Conservation (phyloP, 2,329 filamentous ascomycete species). For the Phialophora chinensis region DNA sequence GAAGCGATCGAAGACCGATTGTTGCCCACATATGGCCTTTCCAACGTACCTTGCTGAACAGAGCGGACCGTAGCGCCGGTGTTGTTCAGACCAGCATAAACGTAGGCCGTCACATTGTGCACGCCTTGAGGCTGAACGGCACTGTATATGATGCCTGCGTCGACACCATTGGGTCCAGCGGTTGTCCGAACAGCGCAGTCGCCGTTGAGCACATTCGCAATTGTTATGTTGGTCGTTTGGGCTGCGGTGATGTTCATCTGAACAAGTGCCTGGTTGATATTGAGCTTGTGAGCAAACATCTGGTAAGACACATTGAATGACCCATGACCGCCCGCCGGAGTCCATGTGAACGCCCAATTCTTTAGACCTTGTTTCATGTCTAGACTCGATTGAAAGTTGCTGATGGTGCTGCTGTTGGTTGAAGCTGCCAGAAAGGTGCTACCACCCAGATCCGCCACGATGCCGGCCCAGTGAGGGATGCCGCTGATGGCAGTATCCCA, state of each 20-base stretch:
- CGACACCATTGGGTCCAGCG: conserved; percentile 62
- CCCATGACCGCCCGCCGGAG: conserved; percentile 54
- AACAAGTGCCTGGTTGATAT: conserved; percentile 67
- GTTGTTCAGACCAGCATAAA: conserved; percentile 54
- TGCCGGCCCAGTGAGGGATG: conserved; percentile 70
- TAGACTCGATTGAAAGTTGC: conserved; percentile 65
- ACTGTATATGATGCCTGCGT: conserved; percentile 65
- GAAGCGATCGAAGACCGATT: conserved; percentile 72
- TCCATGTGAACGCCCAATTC: conserved; percentile 71
- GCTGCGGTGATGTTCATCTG: conserved; percentile 64
- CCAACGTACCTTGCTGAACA: conserved; percentile 47
- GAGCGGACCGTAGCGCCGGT: conserved; percentile 52
- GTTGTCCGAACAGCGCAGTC: conserved; percentile 69
- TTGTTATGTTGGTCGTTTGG: conserved; percentile 59
- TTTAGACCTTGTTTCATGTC: conserved; percentile 68
- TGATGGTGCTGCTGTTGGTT: conserved; percentile 64
- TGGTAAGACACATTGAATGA: conserved; percentile 67
- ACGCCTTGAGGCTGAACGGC: conserved; percentile 69
- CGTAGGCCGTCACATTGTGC: conserved; percentile 66
- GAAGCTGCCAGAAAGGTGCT: conserved; percentile 64
- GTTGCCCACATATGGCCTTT: conserved; percentile 56
- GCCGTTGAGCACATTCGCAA: conserved; percentile 72
- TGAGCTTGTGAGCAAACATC: conserved; percentile 69
- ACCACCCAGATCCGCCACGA: conserved; percentile 63
- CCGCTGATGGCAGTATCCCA: conserved; percentile 74